These are phyloP conservation scores for Fusarium xylarioides DNA, from an alignment of 2,329 filamentous ascomycete species.

Conservation along the genomic window DNA sequence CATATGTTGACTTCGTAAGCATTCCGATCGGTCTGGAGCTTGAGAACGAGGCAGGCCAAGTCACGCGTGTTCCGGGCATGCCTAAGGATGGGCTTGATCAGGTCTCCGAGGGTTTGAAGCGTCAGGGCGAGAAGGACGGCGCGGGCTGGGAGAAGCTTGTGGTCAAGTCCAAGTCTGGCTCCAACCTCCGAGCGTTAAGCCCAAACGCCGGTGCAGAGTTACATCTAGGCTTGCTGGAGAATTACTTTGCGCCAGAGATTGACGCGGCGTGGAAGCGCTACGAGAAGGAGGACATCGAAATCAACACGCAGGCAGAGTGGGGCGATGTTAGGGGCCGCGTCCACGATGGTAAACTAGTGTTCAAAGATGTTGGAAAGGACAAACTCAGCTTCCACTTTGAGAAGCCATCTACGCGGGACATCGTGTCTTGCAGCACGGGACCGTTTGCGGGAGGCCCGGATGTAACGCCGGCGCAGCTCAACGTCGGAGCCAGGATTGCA, in stretches of 20 bases:
- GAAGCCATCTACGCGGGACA: constrained; percentile 58
- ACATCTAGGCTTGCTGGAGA: constrained; percentile 55
- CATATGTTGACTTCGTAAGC: constrained; percentile 78
- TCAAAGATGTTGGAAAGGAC: constrained; percentile 52
- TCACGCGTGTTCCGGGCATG: constrained; percentile 60
- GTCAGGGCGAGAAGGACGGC: constrained; percentile 57
- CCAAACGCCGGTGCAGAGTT: constrained; percentile 61
- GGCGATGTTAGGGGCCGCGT: constrained; percentile 59
- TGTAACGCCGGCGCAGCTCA: constrained; percentile 60
- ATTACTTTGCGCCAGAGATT: constrained; percentile 62
- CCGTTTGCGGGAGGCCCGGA: constrained; percentile 57
- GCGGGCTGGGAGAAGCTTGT: constrained; percentile 63
- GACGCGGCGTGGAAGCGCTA: constrained; percentile 63
- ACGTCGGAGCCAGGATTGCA: constrained; percentile 76
- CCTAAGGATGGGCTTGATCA: constrained; percentile 55
- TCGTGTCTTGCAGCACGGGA: constrained; percentile 64
- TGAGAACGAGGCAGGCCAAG: constrained; percentile 54
- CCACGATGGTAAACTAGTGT: constrained; percentile 50
- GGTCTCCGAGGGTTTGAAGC: constrained; percentile 56
- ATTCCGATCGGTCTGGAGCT: constrained; percentile 69
- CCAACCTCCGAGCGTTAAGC: constrained; percentile 60
- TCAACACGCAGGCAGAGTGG: constrained; percentile 65
- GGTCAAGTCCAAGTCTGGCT: constrained; percentile 51
- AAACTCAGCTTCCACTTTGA: constrained; percentile 47
- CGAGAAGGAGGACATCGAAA: constrained; percentile 51